Percentiles rank a stretch among this genome's conserved stretches.
Evolutionary conservation across 495 filamentous ascomycete genomes (phyloP).

Genomic region (Aspergillus affinis): DNA sequence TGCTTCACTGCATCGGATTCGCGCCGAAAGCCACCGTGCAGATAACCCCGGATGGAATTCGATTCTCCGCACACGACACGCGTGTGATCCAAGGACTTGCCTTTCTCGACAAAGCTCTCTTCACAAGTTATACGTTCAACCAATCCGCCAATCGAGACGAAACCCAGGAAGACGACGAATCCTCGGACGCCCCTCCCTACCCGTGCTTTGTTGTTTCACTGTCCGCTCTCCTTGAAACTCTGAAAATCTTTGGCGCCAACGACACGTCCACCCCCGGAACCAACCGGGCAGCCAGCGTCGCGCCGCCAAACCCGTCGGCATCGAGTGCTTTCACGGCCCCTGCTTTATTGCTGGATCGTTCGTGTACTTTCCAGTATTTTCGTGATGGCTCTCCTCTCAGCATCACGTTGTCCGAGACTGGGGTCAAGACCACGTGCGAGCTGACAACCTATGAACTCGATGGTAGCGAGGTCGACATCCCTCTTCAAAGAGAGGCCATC

Average conservation of each 20-base stretch:
- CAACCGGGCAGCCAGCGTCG: constrained; percentile 46
- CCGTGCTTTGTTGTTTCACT: constrained; percentile 80
- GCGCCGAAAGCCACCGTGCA: constrained; percentile 78
- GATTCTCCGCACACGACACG: constrained; percentile 82
- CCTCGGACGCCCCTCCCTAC: constrained; percentile 31
- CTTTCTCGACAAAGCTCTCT: constrained; percentile 82
- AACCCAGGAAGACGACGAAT: constrained; percentile 34
- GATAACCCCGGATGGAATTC: constrained; percentile 76
- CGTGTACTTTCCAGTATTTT: constrained; percentile 78
- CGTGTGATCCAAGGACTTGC: constrained; percentile 84
- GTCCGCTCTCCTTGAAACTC: constrained; percentile 82
- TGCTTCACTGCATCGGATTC: constrained; percentile 86
- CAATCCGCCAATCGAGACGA: constrained; percentile 39
- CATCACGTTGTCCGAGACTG: constrained; percentile 77
- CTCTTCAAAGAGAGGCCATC: constrained; percentile 73
- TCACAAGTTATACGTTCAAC: constrained; percentile 75
- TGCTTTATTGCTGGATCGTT: constrained; percentile 71
- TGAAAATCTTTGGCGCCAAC: constrained; percentile 87
- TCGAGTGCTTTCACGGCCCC: constrained; percentile 73
- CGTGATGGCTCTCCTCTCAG: constrained; percentile 71
- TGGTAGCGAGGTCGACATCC: constrained; percentile 67
- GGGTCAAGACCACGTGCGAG: constrained; percentile 88
- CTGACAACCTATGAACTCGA: constrained; percentile 83
- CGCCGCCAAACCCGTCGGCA: constrained; percentile 41
- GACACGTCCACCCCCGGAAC: constrained; percentile 58